Evolutionary conservation across 2,329 filamentous ascomycete species (phyloP), one percentile per base, ranked within the genome.

Genomic region (Apiospora sp.): DNA sequence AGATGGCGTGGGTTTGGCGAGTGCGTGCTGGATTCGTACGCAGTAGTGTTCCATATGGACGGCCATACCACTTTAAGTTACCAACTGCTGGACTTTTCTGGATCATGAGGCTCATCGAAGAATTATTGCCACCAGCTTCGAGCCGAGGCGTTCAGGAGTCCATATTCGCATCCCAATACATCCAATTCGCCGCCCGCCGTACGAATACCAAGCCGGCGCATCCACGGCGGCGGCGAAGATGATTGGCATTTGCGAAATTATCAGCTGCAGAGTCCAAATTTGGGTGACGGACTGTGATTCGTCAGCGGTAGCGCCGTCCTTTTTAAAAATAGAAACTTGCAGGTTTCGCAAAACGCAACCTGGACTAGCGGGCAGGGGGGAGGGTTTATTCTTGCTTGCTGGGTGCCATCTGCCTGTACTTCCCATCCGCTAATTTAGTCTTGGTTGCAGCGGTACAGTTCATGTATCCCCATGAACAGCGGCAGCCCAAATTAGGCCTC

Each of bases 261-360:
- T 74, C 73, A 74, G 72, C 73, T 72, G 73, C 73, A 73, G 48
- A 37, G 27, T 64, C 69, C 72, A 72, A 73, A 71, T 73, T 72
- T 71, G 71, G 46, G n/a, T 27, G 34, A 37, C 48, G 48, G 30
- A n/a, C 41, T 44, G 48, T 76, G 74, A 76, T 76, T 76, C 58
- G 74, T 67, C 68, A 70, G 61, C 30, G 48, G 70, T 72, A 68
- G 75, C 74, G 75, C 75, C 71, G 68, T 67, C 44, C 22, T 64
- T 48, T 68, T 44, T 71, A 74, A 51, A 69, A 72, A 64, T 71
- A 75, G 74, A 72, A 71, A 48, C 51, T 71, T 68, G 71, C 72
- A 74, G 70, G 75, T 74, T 75, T 76, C 74, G 74, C 73, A 72
- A 75, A 61, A 75, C 74, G 70, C 67, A 61, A 67, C 69, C 51